Base-by-base conservation (phyloP, 805 yeast species). In the Candida krabiensis region DNA sequence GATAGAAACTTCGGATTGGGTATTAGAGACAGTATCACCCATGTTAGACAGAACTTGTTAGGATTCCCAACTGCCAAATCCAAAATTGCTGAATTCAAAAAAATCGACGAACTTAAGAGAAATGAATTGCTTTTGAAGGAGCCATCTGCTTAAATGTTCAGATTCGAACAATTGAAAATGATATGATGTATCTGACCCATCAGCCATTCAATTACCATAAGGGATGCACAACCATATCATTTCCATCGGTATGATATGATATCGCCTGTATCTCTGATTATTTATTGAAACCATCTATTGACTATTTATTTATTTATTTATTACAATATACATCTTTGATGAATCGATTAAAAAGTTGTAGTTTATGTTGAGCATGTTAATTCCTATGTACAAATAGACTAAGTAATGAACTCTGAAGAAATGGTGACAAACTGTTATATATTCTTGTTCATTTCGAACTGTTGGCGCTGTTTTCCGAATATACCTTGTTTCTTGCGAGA, bases 1-100 rank as follows among this genome's bases (percentile, higher is more conserved):
- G 69, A 64, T 45, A 52, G 64, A 44, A 53, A 51, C 46, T 45
- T 53, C 24, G 51, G 50, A 16, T 46, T 53, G 37, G 69, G 68
- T 19, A 35, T 64, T 26, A 57, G 64, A 45, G 52, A 52, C 8
- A 33, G 53, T 5, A 35, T 63, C 32, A 53, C 50, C 32, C 28
- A 38, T 8, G 44, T 50, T 46, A 60, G 61, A 50, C 60, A 61
- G 38, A 33, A 37, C 8, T 33, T 53, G 2, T 41, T 63, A 16
- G 64, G 65, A 5, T 63, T 62, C 44, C 64, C 69, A 9, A 63
- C 69, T 4, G 49, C 48, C 8, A 50, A 44, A 9, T 37, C 53
- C 8, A 57, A 55, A 34, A 58, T 60, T 52, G 51, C 49, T 2
- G 51, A 52, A 0, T 64, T 64, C 41, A 56, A 63, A 37, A 40